Base-by-base conservation (phyloP, 352 stramenopile species). In the Phytophthora boehmeriae region DNA sequence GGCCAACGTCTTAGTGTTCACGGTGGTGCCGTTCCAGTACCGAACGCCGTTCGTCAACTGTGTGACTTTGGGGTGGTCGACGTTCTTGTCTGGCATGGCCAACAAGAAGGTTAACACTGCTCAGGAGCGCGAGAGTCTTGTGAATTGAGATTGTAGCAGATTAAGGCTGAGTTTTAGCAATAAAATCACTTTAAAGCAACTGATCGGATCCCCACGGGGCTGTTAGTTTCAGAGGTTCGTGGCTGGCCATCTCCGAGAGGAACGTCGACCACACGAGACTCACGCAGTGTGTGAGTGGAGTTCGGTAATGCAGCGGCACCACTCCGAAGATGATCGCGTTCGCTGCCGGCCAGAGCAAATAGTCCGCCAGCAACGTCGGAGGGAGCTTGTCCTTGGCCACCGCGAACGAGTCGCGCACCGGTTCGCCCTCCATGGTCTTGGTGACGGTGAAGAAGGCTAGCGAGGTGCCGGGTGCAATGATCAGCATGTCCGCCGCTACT, bases 291-390 rank as follows among this genome's bases (percentile, higher is more conserved):
- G 61, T 48, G 35, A 76, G 71, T 13, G 75, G 52, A 4, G 73
- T 53, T 4, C 71, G 67, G 32, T 75, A 73, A 32, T 73, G 41
- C 13, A 80, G 53, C 8, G 64, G 72, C 42, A 76, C 57, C 14
- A 77, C 46, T 11, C 44, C 60, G 55, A 66, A 78, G 4, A 52
- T 71, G 46, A 80, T 56, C n/a, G 68, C 48, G 48, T 80, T 77
- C n/a, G 69, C 57, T 0, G 62, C 51, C 1, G 66, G 59, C 72
- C 72, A 80, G 14, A 80, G 38, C 43, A 51, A 66, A 46, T 77
- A 77, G 65, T 66, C 74, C 32, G 55, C 61, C 55, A 51, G 47
- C 4, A 77, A 41, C 16, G 67, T 68, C 44, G 66, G 38, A 3
- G 60, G 64, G 1, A 59, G 53, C 55, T 77, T 77, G 28, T 51